phyloP scores from a whole-genome alignment of 108 stramenopile genomes.

The Nannochloropsis gaditana region DNA sequence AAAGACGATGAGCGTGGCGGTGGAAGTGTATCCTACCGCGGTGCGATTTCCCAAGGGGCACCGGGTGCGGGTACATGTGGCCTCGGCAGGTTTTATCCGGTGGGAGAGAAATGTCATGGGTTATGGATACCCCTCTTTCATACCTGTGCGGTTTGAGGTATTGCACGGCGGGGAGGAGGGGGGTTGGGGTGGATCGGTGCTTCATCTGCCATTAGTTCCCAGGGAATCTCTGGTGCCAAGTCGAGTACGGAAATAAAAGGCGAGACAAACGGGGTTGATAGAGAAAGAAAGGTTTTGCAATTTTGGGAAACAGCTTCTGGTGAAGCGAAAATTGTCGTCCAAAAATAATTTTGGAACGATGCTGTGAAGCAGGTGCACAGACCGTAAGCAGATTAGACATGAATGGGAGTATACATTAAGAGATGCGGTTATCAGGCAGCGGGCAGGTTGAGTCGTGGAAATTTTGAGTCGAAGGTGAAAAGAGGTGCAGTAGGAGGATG shows the following conservation, averaged over 20 bases:
- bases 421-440: too few relatives aligned
- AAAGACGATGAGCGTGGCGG: neutral
- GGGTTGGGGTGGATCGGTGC: neutral
- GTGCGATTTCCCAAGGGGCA: neutral
- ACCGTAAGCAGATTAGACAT: too few relatives aligned
- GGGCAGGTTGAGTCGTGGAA: too few relatives aligned
- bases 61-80: neutral
- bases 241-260: neutral
- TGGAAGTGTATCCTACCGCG: neutral
- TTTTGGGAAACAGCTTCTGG: neutral
- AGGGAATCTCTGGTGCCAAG: neutral
- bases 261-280: neutral
- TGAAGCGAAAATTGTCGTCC: too few relatives aligned
- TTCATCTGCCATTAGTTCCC: neutral
- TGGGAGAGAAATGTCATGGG: constrained; percentile 13
- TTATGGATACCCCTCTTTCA: neutral
- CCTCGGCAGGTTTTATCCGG: neutral
- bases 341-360: too few relatives aligned
- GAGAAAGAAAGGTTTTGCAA: neutral
- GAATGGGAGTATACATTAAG: too few relatives aligned
- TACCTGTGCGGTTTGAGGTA: neutral
- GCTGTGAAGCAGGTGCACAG: too few relatives aligned
- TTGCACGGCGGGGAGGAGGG: neutral
- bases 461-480: too few relatives aligned
- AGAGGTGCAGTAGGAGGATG: too few relatives aligned